Percentiles rank a stretch among this genome's conserved stretches.
phyloP scores from a whole-genome alignment of 768 basidiomycete genomes.

The Dioszegia hungarica region DNA sequence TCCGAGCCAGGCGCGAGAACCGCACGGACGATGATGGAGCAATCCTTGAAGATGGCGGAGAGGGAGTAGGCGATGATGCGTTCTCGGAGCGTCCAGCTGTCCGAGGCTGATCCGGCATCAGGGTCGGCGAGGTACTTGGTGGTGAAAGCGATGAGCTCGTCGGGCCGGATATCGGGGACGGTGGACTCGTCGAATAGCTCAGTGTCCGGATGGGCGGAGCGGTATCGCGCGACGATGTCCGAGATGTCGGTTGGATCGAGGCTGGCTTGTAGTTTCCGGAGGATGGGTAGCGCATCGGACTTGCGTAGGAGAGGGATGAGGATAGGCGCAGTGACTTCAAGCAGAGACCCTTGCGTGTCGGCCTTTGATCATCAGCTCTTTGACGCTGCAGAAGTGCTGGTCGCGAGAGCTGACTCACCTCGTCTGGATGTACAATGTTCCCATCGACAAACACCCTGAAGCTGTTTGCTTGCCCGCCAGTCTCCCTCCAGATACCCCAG shows the following conservation, averaged over 20 bases:
- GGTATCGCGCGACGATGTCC: slow-evolving; percentile 55
- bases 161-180: slow-evolving; percentile 8
- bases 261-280: slow-evolving; percentile 65
- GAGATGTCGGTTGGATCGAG: slow-evolving; percentile 84
- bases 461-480: slow-evolving; percentile 69
- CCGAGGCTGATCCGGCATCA: slow-evolving; percentile 33
- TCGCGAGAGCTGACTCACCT: slow-evolving; percentile 53
- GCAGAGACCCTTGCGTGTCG: slow-evolving; percentile 2
- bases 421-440: slow-evolving; percentile 56
- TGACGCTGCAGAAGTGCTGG: not conserved
- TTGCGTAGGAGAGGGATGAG: slow-evolving; percentile 14
- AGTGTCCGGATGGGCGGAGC: slow-evolving; percentile 5
- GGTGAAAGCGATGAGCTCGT: slow-evolving; percentile 53
- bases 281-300: slow-evolving; percentile 53
- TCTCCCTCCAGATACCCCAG: slow-evolving; percentile 67
- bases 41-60: slow-evolving; percentile 94
- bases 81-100: slow-evolving; percentile 56
- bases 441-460: slow-evolving; percentile 73
- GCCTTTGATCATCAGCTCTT: slow-evolving; percentile 8
- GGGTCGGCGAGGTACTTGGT: slow-evolving; percentile 53
- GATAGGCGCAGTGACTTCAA: slow-evolving; percentile 1
- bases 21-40: slow-evolving; percentile 61
- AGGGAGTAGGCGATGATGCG: slow-evolving; percentile 72
- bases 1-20: not conserved
- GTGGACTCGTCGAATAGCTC: slow-evolving; percentile 17